Conservation (phyloP, 2,329 filamentous ascomycete genomes). For the Septoria linicola region DNA sequence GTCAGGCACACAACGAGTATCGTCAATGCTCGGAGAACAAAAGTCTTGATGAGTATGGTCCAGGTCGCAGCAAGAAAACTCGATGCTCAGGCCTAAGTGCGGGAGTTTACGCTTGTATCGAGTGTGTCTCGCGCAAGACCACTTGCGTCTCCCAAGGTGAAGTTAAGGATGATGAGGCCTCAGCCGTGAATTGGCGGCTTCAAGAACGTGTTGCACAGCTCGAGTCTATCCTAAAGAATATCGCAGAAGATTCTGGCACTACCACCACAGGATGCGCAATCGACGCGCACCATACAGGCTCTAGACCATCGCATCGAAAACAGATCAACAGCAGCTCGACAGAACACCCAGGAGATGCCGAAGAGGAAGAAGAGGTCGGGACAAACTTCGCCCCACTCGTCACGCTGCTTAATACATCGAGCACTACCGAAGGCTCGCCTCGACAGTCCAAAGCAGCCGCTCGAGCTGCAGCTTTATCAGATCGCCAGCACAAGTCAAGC, state of each 20-base stretch:
- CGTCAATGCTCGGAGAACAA: neutral
- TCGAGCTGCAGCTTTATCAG: too few species aligned
- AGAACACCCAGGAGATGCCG: neutral
- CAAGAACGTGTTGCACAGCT: constrained; percentile 9
- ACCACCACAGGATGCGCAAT: too few species aligned
- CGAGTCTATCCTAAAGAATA: too few species aligned
- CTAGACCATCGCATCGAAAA: too few species aligned
- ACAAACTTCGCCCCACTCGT: constrained; percentile 1
- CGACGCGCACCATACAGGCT: too few species aligned
- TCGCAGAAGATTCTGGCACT: too few species aligned
- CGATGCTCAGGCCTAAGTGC: constrained; percentile 13
- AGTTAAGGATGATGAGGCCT: neutral
- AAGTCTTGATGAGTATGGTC: neutral
- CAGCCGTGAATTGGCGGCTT: constrained; percentile 1
- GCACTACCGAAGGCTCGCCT: neutral
- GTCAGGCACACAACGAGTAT: neutral
- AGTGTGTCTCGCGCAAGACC: constrained; percentile 17
- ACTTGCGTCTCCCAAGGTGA: constrained; percentile 18
- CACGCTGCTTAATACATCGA: neutral
- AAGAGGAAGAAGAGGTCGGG: constrained; percentile 6
- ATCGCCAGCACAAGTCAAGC: neutral
- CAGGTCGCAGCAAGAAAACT: constrained; percentile 17
- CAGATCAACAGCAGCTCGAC: neutral
- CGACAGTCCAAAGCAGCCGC: neutral
- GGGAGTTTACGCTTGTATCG: constrained; percentile 5